These are phyloP conservation scores for Pseudocercospora musae DNA, from an alignment of 2,329 filamentous ascomycete species.

Conservation along the genomic window DNA sequence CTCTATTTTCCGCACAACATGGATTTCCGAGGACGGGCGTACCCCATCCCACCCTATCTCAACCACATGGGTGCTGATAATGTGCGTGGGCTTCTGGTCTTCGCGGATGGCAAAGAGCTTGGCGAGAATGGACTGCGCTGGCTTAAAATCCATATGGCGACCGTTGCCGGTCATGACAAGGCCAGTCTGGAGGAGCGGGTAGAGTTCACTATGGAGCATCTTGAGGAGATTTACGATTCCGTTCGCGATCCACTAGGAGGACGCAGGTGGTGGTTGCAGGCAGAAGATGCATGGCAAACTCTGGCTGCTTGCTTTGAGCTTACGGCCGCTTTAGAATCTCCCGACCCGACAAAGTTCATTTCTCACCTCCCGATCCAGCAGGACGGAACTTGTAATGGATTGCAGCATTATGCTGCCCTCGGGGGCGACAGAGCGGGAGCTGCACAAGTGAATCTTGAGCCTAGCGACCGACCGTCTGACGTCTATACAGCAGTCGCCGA, in stretches of 20 bases:
- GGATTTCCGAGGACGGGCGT: conserved; percentile 92
- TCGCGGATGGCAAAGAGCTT: conserved; percentile 75
- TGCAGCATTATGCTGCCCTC: conserved; percentile 95
- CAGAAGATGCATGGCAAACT: conserved; percentile 95
- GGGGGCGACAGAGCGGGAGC: conserved; percentile 87
- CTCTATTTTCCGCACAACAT: conserved; percentile 96
- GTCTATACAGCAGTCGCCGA: conserved; percentile 93
- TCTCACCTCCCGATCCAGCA: conserved; percentile 88
- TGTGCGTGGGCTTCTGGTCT: conserved; percentile 75
- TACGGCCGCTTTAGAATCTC: conserved; percentile 69
- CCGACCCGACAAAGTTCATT: conserved; percentile 72
- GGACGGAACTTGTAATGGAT: conserved; percentile 94
- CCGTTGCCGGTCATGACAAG: conserved; percentile 89
- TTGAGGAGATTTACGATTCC: conserved; percentile 77
- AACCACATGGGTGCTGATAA: conserved; percentile 98
- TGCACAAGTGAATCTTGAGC: conserved; percentile 87
- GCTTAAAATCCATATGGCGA: conserved; percentile 92
- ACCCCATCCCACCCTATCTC: conserved; percentile 88
- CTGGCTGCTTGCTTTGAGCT: conserved; percentile 87
- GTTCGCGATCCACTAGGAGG: conserved; percentile 75
- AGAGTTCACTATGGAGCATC: conserved; percentile 70
- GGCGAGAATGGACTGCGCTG: conserved; percentile 73
- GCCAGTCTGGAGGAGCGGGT: conserved; percentile 84
- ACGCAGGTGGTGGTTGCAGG: conserved; percentile 80
- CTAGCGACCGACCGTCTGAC: conserved; percentile 84